Evolutionary conservation across 805 yeast species (phyloP), one percentile per base, ranked within the genome.

Genomic region (Lipomyces oligophaga): DNA sequence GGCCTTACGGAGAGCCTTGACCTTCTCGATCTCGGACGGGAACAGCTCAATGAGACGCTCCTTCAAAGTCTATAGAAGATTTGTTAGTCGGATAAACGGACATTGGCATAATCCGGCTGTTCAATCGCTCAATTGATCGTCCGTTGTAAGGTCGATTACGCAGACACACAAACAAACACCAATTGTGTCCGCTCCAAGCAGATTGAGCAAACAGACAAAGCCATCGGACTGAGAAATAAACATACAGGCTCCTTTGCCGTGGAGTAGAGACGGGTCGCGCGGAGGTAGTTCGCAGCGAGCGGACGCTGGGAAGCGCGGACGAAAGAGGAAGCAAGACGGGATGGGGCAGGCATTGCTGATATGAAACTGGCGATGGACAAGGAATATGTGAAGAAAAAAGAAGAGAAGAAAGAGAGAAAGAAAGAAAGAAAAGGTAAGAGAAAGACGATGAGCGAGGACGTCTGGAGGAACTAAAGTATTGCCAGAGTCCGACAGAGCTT

Each of bases 11-110:
- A 90, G 81, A 62, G 81, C 66, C 74, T 83, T 85, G 71, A 93
- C 83, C 74, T 88, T 86, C 69, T 87, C 96, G 60, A 84, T 84
- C 75, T 85, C 85, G 63, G 78, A 88, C 58, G 97, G 97, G 67
- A 89, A 79, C 58, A 86, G 75, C 66, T 86, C 95, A 47, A 88
- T 94, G 67, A 93, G 89, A 67, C 95, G 82, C 72, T 93, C 95
- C 72, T 93, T 93, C 63, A 93, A 77, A 57, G 96, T 67, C 60
- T 57, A 27, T 3, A n/a, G 33, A 22, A 7, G n/a, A n/a, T n/a
- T n/a, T n/a, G n/a, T n/a, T n/a, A n/a, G n/a, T n/a, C n/a, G n/a
- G n/a, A 30, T 13, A 10, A 19, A 24, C 15, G 10, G 16, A 16
- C n/a, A 39, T 33, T 22, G 24, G 37, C 13, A 43, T 19, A 37